These are phyloP conservation scores for Annulohypoxylon nitens DNA, from an alignment of 495 filamentous ascomycete genomes.

Conservation along the genomic window DNA sequence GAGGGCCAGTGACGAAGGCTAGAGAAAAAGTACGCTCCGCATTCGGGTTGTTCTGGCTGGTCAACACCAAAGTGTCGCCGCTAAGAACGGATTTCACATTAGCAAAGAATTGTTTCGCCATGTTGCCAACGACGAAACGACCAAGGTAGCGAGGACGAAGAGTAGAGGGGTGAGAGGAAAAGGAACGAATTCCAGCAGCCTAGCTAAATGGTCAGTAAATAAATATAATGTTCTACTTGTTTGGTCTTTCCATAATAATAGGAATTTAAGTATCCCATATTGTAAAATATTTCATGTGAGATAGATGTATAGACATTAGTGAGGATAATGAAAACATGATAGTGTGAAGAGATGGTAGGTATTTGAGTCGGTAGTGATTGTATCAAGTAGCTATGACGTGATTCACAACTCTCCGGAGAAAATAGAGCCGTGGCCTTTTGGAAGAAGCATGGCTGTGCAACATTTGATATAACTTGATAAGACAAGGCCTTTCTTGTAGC, in stretches of 20 bases:
- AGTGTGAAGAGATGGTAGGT: neutral
- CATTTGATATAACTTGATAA: conserved; percentile 13
- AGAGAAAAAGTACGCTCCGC: conserved; percentile 87
- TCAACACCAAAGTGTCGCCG: conserved; percentile 89
- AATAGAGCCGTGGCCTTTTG: neutral
- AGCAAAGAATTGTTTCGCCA: conserved; percentile 66
- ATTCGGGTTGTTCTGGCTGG: conserved; percentile 77
- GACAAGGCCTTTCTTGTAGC: conserved; percentile 2
- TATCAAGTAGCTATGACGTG: neutral
- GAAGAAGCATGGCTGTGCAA: conserved; percentile 9
- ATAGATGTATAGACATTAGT: conserved; percentile 5
- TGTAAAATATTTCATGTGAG: neutral
- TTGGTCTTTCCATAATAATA: neutral
- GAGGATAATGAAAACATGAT: conserved; percentile 11
- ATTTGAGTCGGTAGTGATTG: conserved; percentile 1
- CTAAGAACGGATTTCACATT: conserved; percentile 94
- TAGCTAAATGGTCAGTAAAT: conserved; percentile 26
- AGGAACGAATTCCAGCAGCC: conserved; percentile 34
- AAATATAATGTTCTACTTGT: neutral
- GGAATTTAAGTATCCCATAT: neutral
- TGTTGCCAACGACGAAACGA: conserved; percentile 44
- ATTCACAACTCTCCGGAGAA: neutral
- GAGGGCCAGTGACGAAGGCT: conserved; percentile 90
- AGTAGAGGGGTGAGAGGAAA: conserved; percentile 38
- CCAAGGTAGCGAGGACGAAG: conserved; percentile 8